phyloP scores from a whole-genome alignment of 441 rosid species.

The Melastoma candidum region DNA sequence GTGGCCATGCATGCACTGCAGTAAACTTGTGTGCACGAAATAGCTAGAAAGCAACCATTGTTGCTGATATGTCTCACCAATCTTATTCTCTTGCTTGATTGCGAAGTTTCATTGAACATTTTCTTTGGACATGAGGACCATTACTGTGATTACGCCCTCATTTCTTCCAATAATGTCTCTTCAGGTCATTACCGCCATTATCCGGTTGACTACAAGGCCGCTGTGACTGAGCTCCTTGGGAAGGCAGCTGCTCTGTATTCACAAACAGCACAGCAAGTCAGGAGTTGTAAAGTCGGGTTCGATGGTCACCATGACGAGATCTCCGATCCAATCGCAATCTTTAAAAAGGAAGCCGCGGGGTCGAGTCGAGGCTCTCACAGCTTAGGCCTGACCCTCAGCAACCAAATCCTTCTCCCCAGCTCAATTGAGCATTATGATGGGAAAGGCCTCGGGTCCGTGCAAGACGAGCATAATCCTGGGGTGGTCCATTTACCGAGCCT shows the following conservation, averaged over 20 bases:
- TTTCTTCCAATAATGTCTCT: not conserved
- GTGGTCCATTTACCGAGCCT: conserved; percentile 43
- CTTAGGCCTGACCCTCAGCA: conserved; percentile 46
- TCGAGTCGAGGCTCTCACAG: conserved; percentile 44
- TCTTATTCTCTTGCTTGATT: too few species aligned
- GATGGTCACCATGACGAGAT: conserved; percentile 35
- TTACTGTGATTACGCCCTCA: too few species aligned
- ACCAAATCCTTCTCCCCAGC: conserved; percentile 54
- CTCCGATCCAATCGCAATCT: conserved; percentile 32
- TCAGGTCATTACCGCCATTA: conserved; percentile 66
- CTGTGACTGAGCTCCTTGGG: conserved; percentile 63
- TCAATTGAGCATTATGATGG: conserved; percentile 53
- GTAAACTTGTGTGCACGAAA: too few species aligned
- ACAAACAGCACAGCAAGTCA: conserved; percentile 37
- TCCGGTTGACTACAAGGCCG: conserved; percentile 72
- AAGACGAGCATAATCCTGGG: conserved; percentile 42
- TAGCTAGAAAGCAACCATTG: too few species aligned
- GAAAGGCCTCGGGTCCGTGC: conserved; percentile 47
- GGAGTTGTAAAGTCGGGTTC: conserved; percentile 33
- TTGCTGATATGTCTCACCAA: too few species aligned
- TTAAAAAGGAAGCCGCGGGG: conserved; percentile 24
- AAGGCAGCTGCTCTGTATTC: conserved; percentile 55
- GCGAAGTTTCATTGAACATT: too few species aligned
- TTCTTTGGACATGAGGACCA: too few species aligned
- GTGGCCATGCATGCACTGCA: too few species aligned